Conservation (phyloP, 768 basidiomycete genomes). For the Cystofilobasidium capitatum region DNA sequence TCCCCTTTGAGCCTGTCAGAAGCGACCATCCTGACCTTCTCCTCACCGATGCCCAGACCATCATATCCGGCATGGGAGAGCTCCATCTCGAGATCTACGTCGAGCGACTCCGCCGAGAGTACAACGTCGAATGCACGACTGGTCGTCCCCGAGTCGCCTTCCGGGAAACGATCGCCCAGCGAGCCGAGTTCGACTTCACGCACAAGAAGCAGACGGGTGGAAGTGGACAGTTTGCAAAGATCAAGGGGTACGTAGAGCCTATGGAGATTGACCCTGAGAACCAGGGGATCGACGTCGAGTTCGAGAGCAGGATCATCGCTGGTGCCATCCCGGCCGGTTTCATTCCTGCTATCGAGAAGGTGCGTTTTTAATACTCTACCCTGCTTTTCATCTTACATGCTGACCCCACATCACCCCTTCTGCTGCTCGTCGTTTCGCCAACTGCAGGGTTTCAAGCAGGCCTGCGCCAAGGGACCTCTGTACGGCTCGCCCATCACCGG, state of each 20-base stretch:
- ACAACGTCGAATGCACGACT: constrained; percentile 82
- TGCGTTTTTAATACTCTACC: constrained; percentile 32
- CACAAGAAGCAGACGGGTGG: constrained; percentile 99
- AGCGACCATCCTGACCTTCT: background rate
- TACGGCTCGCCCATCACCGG: constrained; percentile 81
- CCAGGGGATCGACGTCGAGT: constrained; percentile 64
- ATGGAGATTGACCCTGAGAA: constrained; percentile 68
- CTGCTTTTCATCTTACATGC: background rate
- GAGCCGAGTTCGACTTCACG: constrained; percentile 73
- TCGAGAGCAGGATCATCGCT: constrained; percentile 81
- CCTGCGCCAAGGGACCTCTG: constrained; percentile 78
- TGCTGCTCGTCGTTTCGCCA: background rate
- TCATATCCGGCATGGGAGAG: constrained; percentile 99
- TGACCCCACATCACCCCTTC: background rate
- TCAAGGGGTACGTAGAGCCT: constrained; percentile 82
- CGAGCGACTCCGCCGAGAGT: constrained; percentile 96
- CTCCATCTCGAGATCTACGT: constrained; percentile 98
- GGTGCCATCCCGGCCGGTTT: constrained; percentile 82
- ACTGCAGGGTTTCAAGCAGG: constrained; percentile 81
- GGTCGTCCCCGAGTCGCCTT: constrained; percentile 95
- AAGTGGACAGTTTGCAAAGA: constrained; percentile 90
- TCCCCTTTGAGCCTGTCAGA: background rate
- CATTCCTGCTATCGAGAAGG: constrained; percentile 92
- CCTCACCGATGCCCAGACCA: constrained; percentile 52
- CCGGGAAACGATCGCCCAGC: constrained; percentile 82